Base-by-base conservation (phyloP, 202 grass and related monocot genomes). In the Zizania palustris region DNA sequence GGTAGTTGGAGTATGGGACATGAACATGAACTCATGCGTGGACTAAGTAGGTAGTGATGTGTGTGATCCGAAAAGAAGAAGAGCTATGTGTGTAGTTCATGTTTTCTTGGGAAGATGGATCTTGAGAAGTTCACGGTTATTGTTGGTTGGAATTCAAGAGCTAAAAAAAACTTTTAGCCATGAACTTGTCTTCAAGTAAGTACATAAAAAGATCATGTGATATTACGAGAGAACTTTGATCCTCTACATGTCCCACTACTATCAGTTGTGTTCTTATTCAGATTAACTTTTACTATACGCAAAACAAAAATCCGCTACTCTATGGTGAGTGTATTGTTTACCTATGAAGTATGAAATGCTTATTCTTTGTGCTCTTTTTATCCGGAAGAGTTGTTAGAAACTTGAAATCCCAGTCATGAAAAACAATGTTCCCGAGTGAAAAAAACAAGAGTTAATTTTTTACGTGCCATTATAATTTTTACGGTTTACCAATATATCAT, bases 1-100 rank as follows among this genome's bases (percentile, higher is more conserved):
- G n/a, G n/a, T n/a, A n/a, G n/a, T 28, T 28, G 28, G 60, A 63
- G n/a, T 80, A 39, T 67, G 72, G 39, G 60, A 60, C 70, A 69
- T 65, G 80, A 75, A 80, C 72, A 81, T 81, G 82, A 88, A 81
- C 71, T 74, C 75, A 36, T 81, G 41, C 75, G 22, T 77, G 41
- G 68, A 60, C 39, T 42, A 83, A 50, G 46, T 81, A 76, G 21
- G 45, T 67, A 59, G 10, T 10, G 60, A 72, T 53, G 86, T 48
- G 41, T 41, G 64, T 71, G 75, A 45, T 71, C 21, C 60, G 67
- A 63, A 50, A 60, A 7, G 7, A 54, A 28, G 28, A n/a, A 1
- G 60, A 73, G 75, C 45, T 82, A 51, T 13, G 28, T 28, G 2
- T 28, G 73, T 72, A 60, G 80, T 80, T 75, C 75, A 75, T 75